phyloP scores from a whole-genome alignment of 2,329 filamentous ascomycete genomes.

The Xylariaceae sp. region DNA sequence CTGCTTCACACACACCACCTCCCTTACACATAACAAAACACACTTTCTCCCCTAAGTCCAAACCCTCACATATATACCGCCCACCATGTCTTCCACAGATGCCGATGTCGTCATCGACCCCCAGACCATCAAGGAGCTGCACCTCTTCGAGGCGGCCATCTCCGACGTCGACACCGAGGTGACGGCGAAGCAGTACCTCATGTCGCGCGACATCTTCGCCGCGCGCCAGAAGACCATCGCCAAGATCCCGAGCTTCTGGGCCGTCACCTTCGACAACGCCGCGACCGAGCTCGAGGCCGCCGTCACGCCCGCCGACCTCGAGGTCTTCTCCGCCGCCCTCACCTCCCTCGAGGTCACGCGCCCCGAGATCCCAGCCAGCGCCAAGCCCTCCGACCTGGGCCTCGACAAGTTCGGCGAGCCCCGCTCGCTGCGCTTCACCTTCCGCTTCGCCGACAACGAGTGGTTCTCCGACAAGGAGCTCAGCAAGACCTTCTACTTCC shows the following conservation, averaged over 20 bases:
- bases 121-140: conserved; percentile 43
- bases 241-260: conserved; percentile 71
- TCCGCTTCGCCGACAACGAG: conserved; percentile 64
- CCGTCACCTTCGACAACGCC: conserved; percentile 68
- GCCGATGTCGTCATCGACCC: conserved; percentile 40
- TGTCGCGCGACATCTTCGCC: conserved; percentile 52
- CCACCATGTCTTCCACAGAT: conserved; percentile 42
- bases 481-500: conserved; percentile 72
- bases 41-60: not conserved
- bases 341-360: conserved; percentile 59
- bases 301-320: conserved; percentile 65
- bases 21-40: not conserved
- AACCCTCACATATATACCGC: not conserved
- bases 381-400: conserved; percentile 42
- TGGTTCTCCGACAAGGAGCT: conserved; percentile 67
- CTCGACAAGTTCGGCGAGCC: conserved; percentile 60
- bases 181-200: conserved; percentile 43
- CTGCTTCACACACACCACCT: not conserved
- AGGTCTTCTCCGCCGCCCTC: conserved; percentile 63
- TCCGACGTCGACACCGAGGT: conserved; percentile 44
- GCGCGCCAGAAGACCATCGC: conserved; percentile 65
- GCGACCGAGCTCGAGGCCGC: conserved; percentile 66
- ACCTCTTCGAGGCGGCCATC: conserved; percentile 41
- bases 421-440: conserved; percentile 64
- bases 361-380: conserved; percentile 47